Evolutionary conservation across 257 asterid genomes (phyloP), one percentile per base, ranked within the genome.

Genomic region (Ajuga chamaepitys): DNA sequence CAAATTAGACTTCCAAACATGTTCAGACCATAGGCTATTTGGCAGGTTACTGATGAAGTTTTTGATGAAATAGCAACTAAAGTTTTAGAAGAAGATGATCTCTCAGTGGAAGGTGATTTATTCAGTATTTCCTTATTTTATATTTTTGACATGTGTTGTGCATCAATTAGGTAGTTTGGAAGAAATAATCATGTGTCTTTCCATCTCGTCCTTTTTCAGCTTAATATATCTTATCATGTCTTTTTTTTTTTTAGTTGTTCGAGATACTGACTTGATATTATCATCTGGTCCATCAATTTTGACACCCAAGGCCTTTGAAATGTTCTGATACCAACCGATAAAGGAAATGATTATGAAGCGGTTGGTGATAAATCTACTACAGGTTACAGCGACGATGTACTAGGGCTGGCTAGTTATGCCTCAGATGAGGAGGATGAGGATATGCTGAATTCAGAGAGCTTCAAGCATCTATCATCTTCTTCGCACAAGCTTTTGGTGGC

Each of bases 31-130:
- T 57, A 52, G 72, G 62, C 67, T 58, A 58, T 79, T 75, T 74
- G 74, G 75, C 91, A 94, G 99, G 99, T 94, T 57, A 94, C 99
- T 37, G 99, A 88, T 44, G 96, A 90, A 67, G 95, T 94, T 70
- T 88, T 94, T 77, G 97, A 88, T 78, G 98, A 94, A 80, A 88
- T 94, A 82, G 99, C 98, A 7, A 85, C 93, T 41, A 86, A 83
- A 82, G 99, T 90, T 81, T 84, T 94, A 58, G 80, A 73, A 58
- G 99, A 94, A 82, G 98, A 86, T 37, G 84, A 74, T 72, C 75
- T 72, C 75, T 71, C 83, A 18, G 75, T 81, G 74, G 88, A 85
- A 82, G 96, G 99, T 94, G 65, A 66, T 60, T 69, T 42, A 47
- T 50, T 66, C 54, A 48, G 48, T 55, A 17, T 70, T 56, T 70